phyloP scores from a whole-genome alignment of 2,329 filamentous ascomycete genomes.

The Macrophomina tecta region DNA sequence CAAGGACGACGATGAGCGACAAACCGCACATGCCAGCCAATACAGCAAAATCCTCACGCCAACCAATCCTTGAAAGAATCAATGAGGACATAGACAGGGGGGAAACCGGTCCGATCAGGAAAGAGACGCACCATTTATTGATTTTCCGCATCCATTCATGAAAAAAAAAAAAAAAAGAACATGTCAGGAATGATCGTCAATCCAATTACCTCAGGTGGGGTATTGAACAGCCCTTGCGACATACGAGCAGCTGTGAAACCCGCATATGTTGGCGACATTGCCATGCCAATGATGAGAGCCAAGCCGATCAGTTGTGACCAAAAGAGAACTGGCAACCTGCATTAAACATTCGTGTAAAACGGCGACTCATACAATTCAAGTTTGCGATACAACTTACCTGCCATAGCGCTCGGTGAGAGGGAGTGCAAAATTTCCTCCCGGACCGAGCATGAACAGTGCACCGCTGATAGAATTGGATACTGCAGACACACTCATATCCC shows the following conservation, averaged over 20 bases:
- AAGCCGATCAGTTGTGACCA: conserved; percentile 35
- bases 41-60: conserved; percentile 31
- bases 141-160: conserved; percentile 45
- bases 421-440: conserved; percentile 35
- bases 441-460: conserved; percentile 29
- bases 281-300: conserved; percentile 31
- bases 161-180: conserved; percentile 48
- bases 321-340: conserved; percentile 37
- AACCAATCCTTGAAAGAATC: background rate
- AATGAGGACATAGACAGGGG: conserved; percentile 37
- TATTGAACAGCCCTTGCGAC: conserved; percentile 36
- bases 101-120: conserved; percentile 36
- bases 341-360: background rate
- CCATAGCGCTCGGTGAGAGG: conserved; percentile 46
- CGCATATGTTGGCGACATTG: conserved; percentile 32
- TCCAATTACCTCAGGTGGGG: conserved; percentile 36
- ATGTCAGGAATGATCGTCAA: conserved; percentile 42
- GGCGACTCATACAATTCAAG: too few species aligned
- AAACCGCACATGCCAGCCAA: conserved; percentile 45
- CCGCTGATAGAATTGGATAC: conserved; percentile 48
- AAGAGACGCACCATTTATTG: conserved; percentile 32
- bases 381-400: conserved; percentile 35
- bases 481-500: conserved; percentile 38
- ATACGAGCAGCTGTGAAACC: conserved; percentile 36
- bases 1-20: conserved; percentile 38